Conservation (phyloP, 345 rosid species). For the Isatis tinctoria region DNA sequence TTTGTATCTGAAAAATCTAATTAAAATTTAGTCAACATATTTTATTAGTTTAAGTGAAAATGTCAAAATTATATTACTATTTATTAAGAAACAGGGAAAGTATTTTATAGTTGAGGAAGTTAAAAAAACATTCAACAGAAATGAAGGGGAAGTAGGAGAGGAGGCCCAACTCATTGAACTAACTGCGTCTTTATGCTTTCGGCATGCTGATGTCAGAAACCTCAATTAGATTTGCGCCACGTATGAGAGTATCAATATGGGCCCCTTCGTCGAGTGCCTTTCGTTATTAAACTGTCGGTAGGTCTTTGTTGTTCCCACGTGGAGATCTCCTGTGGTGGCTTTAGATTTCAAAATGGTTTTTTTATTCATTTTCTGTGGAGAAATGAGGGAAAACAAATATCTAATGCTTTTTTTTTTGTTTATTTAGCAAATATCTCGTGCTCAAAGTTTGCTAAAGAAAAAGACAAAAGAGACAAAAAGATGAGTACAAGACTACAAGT, state of each 20-base stretch:
- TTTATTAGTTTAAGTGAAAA: no score
- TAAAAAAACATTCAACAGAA: not conserved
- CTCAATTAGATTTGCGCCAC: conserved; percentile 22
- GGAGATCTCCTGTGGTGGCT: conserved; percentile 10
- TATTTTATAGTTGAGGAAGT: not conserved
- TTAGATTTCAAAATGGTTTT: not conserved
- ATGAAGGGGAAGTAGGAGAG: not conserved
- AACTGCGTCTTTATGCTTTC: conserved; percentile 6
- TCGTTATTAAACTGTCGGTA: conserved; percentile 23
- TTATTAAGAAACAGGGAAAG: no score
- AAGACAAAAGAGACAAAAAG: not conserved
- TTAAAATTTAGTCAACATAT: no score
- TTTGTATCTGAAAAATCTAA: no score
- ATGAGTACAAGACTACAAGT: not conserved
- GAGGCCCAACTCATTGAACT: not conserved
- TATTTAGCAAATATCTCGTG: conserved; percentile 23
- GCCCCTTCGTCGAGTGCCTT: not conserved
- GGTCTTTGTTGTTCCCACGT: conserved; percentile 14
- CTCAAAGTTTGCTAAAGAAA: not conserved
- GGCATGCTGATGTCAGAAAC: conserved; percentile 16
- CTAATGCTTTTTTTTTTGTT: not conserved
- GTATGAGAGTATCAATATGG: conserved; percentile 10
- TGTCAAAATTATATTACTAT: no score
- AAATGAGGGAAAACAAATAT: not conserved
- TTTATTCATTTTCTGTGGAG: conserved; percentile 8